phyloP scores from a whole-genome alignment of 1,139 yeast genomes.

The Casaregolazyma suthepensis region DNA sequence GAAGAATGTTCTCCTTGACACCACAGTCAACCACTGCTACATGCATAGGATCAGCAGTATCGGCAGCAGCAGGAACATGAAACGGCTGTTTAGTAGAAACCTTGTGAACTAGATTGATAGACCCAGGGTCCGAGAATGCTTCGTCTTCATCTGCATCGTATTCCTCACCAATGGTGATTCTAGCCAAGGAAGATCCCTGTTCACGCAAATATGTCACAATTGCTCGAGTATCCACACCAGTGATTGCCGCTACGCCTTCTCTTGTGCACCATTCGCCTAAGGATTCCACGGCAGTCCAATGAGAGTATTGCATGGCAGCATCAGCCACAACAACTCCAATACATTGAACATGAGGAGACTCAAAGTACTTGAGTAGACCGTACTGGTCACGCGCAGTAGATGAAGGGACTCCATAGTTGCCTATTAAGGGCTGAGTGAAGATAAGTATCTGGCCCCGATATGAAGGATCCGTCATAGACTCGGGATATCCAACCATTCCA shows the following conservation, averaged over 20 bases:
- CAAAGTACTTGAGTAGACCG: slow-evolving; percentile 82
- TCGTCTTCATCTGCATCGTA: slow-evolving; percentile 89
- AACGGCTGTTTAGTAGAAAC: slow-evolving; percentile 95
- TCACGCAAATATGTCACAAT: slow-evolving; percentile 90
- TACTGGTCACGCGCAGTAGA: slow-evolving; percentile 72
- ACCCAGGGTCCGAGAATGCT: slow-evolving; percentile 89
- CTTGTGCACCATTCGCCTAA: slow-evolving; percentile 93
- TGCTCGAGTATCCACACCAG: slow-evolving; percentile 96
- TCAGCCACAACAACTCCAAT: slow-evolving; percentile 95
- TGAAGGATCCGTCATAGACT: slow-evolving; percentile 96
- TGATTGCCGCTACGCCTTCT: slow-evolving; percentile 92
- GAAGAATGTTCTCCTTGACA: slow-evolving; percentile 91
- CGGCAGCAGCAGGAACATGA: slow-evolving; percentile 60
- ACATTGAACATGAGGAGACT: slow-evolving; percentile 86
- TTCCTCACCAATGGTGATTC: slow-evolving; percentile 83
- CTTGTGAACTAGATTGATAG: slow-evolving; percentile 82
- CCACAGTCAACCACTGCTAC: slow-evolving; percentile 96
- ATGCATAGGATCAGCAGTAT: slow-evolving; percentile 51
- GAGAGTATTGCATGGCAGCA: slow-evolving; percentile 90
- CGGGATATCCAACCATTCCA: slow-evolving; percentile 99
- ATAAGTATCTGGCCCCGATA: slow-evolving; percentile 97
- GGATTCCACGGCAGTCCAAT: slow-evolving; percentile 98
- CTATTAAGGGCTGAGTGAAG: slow-evolving; percentile 93
- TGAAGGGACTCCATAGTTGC: slow-evolving; percentile 97
- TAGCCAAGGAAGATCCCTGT: slow-evolving; percentile 88